Percentiles rank a stretch among this genome's conserved stretches.
phyloP scores from a whole-genome alignment of 768 basidiomycete species.

The Dentipellis fragilis region DNA sequence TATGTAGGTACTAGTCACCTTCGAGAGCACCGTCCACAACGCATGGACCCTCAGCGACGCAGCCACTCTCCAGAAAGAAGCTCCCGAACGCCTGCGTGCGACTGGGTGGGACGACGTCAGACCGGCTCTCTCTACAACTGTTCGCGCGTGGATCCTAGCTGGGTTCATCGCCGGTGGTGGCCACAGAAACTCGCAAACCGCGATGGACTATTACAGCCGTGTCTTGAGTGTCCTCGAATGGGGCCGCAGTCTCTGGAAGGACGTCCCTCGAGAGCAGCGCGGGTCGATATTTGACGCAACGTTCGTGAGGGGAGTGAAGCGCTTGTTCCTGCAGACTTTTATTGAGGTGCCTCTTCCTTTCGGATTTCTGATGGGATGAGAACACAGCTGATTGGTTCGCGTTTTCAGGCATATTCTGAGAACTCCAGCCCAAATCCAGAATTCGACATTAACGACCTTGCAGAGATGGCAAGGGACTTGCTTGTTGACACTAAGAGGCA shows the following conservation, averaged over 20 bases:
- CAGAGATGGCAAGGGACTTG: background rate
- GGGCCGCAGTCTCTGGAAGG: background rate
- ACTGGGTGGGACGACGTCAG: background rate
- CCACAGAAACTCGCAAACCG: background rate
- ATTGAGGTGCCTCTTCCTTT: background rate
- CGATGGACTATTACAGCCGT: background rate
- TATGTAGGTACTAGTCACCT: background rate
- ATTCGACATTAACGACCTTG: background rate
- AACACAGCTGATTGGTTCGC: background rate
- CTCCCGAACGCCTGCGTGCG: background rate
- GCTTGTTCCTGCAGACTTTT: background rate
- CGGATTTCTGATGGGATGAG: background rate
- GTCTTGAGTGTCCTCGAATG: background rate
- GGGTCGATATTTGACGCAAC: background rate
- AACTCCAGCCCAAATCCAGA: background rate
- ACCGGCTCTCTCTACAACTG: background rate
- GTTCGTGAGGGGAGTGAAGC: background rate
- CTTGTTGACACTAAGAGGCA: background rate
- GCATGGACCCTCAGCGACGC: background rate
- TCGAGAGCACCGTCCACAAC: background rate
- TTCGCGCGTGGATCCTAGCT: background rate
- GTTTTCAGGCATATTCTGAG: background rate
- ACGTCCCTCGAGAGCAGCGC: background rate
- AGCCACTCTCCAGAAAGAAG: background rate
- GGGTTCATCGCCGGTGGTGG: background rate